A percentile compares a stretch with the other conserved stretches of the same genome.
These are phyloP conservation scores for Mortierella sp. DNA, from an alignment of 371 early-diverging fungal species.

Conservation along the genomic window DNA sequence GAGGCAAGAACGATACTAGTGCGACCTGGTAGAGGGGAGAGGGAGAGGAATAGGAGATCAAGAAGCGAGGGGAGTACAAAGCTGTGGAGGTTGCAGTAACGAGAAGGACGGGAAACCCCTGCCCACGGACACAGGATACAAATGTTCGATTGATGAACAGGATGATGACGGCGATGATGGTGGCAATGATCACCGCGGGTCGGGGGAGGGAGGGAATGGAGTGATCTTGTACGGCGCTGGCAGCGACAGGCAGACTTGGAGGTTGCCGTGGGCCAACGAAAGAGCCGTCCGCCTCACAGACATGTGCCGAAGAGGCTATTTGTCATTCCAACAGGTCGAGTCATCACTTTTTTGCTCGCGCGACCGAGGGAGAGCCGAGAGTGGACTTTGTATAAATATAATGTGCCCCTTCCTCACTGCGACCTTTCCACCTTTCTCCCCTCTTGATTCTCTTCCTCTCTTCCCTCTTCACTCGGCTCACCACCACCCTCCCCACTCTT, in stretches of 20 bases:
- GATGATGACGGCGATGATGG: too few species aligned
- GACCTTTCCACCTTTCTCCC: slow-evolving; percentile 2
- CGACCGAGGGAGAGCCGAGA: too few species aligned
- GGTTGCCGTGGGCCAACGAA: too few species aligned
- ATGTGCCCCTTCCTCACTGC: slow-evolving; percentile 1
- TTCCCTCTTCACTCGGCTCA: neutral
- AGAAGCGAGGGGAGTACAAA: neutral
- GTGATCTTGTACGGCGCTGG: too few species aligned
- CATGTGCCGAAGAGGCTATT: slow-evolving; percentile 5
- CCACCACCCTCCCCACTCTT: slow-evolving; percentile 39
- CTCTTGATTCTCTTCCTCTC: slow-evolving; percentile 4
- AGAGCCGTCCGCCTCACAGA: neutral
- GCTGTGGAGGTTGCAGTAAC: too few species aligned
- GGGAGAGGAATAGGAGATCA: neutral
- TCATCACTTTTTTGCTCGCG: neutral
- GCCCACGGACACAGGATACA: too few species aligned
- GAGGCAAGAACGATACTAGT: too few species aligned
- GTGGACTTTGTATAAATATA: slow-evolving; percentile 41
- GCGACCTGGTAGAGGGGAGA: neutral
- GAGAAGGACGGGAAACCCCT: too few species aligned
- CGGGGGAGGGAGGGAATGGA: too few species aligned
- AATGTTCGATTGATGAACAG: too few species aligned
- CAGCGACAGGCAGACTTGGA: too few species aligned
- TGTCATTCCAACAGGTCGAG: slow-evolving; percentile 1
- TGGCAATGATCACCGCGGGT: too few species aligned